These are phyloP conservation scores for Lodderomyces parapsilosis DNA, from an alignment of 1,139 yeast species.

Conservation along the genomic window DNA sequence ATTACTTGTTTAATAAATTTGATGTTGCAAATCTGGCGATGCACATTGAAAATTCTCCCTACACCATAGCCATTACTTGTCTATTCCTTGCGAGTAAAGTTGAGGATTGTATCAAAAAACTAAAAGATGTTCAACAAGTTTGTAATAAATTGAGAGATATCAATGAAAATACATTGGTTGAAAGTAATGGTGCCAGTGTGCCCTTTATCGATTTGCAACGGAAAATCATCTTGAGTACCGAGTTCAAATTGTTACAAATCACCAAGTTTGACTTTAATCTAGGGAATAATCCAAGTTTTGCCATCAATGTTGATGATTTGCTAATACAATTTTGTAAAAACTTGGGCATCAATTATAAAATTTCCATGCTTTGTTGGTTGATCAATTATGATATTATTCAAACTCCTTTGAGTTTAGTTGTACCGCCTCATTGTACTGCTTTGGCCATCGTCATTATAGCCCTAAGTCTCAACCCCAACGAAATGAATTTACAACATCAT, in stretches of 20 bases:
- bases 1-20: slow-evolving; percentile 61
- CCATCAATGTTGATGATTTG: slow-evolving; percentile 57
- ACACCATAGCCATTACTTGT: slow-evolving; percentile 67
- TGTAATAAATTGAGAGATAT: slow-evolving; percentile 42
- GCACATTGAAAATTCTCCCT: slow-evolving; percentile 32
- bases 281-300: slow-evolving; percentile 17
- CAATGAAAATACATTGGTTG: slow-evolving; percentile 21
- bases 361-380: slow-evolving; percentile 67
- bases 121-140: slow-evolving; percentile 55
- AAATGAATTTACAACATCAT: slow-evolving; percentile 25
- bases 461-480: slow-evolving; percentile 40
- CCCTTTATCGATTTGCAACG: slow-evolving; percentile 47
- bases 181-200: slow-evolving; percentile 5
- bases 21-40: slow-evolving; percentile 27
- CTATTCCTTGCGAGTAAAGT: slow-evolving; percentile 79
- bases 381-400: slow-evolving; percentile 72
- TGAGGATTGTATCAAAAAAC: slow-evolving; percentile 85
- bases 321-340: slow-evolving; percentile 67
- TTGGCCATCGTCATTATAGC: slow-evolving; percentile 55
- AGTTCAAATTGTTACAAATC: slow-evolving; percentile 72
- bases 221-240: slow-evolving; percentile 54
- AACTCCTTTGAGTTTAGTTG: slow-evolving; percentile 66
- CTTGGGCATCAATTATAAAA: slow-evolving; percentile 43
- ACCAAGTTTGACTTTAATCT: slow-evolving; percentile 74
- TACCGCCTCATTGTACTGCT: slow-evolving; percentile 82